Evolutionary conservation across 208 protist genomes (phyloP).

Genomic region (Kentomonas sorsogonicus): DNA sequence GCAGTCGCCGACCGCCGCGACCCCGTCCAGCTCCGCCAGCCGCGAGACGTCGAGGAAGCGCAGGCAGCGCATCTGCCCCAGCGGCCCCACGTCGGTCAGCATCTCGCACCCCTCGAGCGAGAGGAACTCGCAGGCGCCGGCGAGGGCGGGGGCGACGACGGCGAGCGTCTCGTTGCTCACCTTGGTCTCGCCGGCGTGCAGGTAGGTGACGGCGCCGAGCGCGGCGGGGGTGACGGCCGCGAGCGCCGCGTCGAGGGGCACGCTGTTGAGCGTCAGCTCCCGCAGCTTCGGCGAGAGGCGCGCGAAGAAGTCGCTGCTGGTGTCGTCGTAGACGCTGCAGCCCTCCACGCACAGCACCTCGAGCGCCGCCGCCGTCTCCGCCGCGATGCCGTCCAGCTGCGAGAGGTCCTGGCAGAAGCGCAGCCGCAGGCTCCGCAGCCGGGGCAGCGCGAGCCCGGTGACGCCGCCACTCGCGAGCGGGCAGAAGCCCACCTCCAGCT

Average conservation of each 20-base stretch:
- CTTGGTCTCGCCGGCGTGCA: conserved; percentile 49
- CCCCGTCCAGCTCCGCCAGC: conserved; percentile 38
- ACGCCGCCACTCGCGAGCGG: conserved; percentile 61
- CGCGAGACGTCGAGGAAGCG: conserved; percentile 74
- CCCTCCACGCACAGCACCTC: conserved; percentile 64
- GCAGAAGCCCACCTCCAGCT: conserved; percentile 63
- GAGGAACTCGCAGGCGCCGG: conserved; percentile 51
- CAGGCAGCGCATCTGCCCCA: conserved; percentile 42
- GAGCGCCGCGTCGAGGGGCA: conserved; percentile 49
- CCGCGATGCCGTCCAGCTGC: conserved; percentile 56
- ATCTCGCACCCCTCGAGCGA: conserved; percentile 56
- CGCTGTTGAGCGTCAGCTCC: conserved; percentile 49
- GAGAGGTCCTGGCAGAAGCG: conserved; percentile 64
- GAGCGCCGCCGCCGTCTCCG: conserved; percentile 48
- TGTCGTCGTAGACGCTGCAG: conserved; percentile 74
- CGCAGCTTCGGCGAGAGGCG: conserved; percentile 39
- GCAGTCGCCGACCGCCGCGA: conserved; percentile 45
- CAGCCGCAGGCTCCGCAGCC: conserved; percentile 48
- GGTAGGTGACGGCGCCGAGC: conserved; percentile 26
- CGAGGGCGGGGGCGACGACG: conserved; percentile 36
- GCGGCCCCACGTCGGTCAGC: conserved; percentile 36
- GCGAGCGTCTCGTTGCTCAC: conserved; percentile 56
- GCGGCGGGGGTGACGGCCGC: conserved; percentile 29
- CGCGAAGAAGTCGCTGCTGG: conserved; percentile 50
- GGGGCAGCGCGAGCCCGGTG: conserved; percentile 43